Percentiles rank a stretch among this genome's conserved stretches.
Evolutionary conservation across 1,139 yeast genomes (phyloP).

Genomic region (Suhomyces taliae): DNA sequence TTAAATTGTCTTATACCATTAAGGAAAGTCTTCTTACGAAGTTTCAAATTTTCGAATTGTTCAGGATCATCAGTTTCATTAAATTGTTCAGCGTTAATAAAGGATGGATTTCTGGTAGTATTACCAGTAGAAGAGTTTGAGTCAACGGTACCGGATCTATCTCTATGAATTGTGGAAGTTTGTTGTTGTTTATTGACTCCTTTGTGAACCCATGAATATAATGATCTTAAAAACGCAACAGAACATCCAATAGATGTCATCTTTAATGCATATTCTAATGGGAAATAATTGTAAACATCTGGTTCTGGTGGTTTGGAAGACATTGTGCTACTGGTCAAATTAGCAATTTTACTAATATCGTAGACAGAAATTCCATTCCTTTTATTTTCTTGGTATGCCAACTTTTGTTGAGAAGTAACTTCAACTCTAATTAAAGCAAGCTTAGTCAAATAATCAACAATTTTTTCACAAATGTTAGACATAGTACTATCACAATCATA

Average conservation of each 20-base stretch:
- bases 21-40: constrained; percentile 74
- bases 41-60: constrained; percentile 83
- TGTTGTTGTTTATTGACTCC: constrained; percentile 40
- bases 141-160: constrained; percentile 43
- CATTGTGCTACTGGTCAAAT: constrained; percentile 69
- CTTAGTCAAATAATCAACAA: constrained; percentile 75
- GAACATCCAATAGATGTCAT: constrained; percentile 78
- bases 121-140: constrained; percentile 34
- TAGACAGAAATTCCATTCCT: constrained; percentile 69
- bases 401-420: constrained; percentile 66
- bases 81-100: constrained; percentile 24
- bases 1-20: constrained; percentile 82
- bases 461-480: constrained; percentile 83
- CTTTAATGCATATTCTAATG: constrained; percentile 80
- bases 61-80: constrained; percentile 68
- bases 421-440: constrained; percentile 72
- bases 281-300: constrained; percentile 55
- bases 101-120: constrained; percentile 36
- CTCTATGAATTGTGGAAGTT: constrained; percentile 24
- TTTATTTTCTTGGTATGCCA: constrained; percentile 62
- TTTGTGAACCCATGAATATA: constrained; percentile 86
- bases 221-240: constrained; percentile 78
- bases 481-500: constrained; percentile 88
- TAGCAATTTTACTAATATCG: constrained; percentile 70
- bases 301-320: constrained; percentile 62